These are phyloP conservation scores for Lasiosphaeria miniovina DNA, from an alignment of 495 filamentous ascomycete species.

Conservation along the genomic window DNA sequence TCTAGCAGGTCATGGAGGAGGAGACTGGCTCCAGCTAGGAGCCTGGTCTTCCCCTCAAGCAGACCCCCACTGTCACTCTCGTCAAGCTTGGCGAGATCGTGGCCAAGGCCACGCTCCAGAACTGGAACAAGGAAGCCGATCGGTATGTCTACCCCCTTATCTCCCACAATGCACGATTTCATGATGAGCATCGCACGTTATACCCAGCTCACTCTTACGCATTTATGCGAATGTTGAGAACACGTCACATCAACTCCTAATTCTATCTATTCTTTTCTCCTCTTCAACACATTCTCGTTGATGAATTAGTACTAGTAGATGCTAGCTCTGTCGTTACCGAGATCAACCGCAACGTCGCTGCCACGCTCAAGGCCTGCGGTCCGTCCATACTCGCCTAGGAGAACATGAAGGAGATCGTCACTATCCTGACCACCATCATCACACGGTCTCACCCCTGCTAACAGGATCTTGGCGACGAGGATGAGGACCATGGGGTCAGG, in stretches of 20 bases:
- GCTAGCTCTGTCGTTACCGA: constrained; percentile 80
- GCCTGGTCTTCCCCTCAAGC: constrained; percentile 79
- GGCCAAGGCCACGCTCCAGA: constrained; percentile 73
- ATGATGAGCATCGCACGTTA: constrained; percentile 94
- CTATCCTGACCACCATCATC: constrained; percentile 71
- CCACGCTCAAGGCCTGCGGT: constrained; percentile 86
- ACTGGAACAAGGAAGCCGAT: constrained; percentile 88
- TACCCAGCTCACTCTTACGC: constrained; percentile 99
- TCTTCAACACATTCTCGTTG: neutral
- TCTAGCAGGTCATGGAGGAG: constrained; percentile 84
- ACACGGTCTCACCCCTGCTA: constrained; percentile 90
- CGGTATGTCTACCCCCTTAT: constrained; percentile 61
- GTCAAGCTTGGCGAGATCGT: constrained; percentile 85
- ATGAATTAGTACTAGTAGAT: constrained; percentile 41
- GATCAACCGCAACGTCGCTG: constrained; percentile 90
- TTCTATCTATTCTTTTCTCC: constrained; percentile 12
- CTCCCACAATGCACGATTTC: constrained; percentile 20
- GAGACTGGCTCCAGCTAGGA: constrained; percentile 77
- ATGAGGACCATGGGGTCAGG: constrained; percentile 63
- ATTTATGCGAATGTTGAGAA: constrained; percentile 84
- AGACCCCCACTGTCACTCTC: constrained; percentile 70
- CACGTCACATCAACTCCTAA: constrained; percentile 54
- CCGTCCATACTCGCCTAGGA: constrained; percentile 78
- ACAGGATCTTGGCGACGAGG: constrained; percentile 77
- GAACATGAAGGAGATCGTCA: constrained; percentile 54